Base-by-base conservation (phyloP, 2,329 filamentous ascomycete genomes). In the Fusarium mangiferae region DNA sequence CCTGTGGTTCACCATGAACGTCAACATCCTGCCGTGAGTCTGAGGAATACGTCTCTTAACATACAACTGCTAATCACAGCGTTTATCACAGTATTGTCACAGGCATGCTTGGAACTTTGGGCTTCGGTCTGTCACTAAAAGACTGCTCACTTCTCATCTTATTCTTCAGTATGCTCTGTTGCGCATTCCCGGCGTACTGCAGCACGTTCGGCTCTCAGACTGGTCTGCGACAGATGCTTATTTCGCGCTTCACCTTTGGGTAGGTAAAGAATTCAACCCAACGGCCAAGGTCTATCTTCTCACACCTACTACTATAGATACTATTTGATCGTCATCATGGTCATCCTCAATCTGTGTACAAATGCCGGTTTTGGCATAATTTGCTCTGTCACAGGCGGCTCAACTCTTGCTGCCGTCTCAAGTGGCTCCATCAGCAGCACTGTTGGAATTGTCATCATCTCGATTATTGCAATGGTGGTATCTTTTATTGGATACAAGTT, bases 171-270 rank as follows among this genome's bases (percentile, higher is more conserved):
- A 3, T 57, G 17, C 28, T 44, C 13, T 57, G 54, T 0, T 33
- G 26, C 24, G 10, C 5, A 26, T 57, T 57, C 17, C 54, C 54
- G 1, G 39, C 54, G 12, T 57, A 57, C 17, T 57, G 28, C n/a
- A 57, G 54, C 17, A 57, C 54, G 17, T 57, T 57, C 28, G 54
- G 54, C 3, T 24, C 54, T 44, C 54, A 28, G 3, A 57, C 54
- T 15, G 54, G 54, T 22, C n/a, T 57, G 39, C 54, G 54, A 26
- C 54, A 57, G 28, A 57, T 57, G 54, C 54, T 57, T 20, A 44
- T 57, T 33, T 57, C 54, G 38, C 54, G 54, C 17, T 57, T 44
- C n/a, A 44, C 54, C 5, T 57, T 57, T 3, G 54, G 54, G 54
- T 57, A 44, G 26, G 54, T 57, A 33, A 18, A 35, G 14, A 41